Evolutionary conservation across 139 green algal species (phyloP).

Genomic region (Volvox reticuliferus): DNA sequence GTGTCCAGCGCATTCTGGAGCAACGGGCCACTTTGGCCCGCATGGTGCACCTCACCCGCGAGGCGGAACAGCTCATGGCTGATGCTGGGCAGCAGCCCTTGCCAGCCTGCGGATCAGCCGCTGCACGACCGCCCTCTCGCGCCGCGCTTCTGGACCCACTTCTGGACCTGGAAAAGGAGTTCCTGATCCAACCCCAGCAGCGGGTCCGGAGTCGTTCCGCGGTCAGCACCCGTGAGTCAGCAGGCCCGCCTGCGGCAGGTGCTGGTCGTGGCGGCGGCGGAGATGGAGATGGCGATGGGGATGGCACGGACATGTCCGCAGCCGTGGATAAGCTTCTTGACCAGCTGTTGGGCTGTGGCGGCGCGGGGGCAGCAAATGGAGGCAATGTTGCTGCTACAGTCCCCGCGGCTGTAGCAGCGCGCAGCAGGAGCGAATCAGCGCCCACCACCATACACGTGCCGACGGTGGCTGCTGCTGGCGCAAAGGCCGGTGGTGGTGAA

Average conservation of each 20-base stretch:
- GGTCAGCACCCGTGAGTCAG: not conserved
- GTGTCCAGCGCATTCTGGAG: not conserved
- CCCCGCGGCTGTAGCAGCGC: not conserved
- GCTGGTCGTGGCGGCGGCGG: not conserved
- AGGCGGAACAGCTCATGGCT: not conserved
- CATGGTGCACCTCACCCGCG: constrained; percentile 7
- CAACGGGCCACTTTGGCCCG: constrained; percentile 10
- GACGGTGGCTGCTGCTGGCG: not conserved
- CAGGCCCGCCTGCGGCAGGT: not conserved
- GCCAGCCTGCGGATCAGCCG: not conserved
- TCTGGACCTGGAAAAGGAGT: not conserved
- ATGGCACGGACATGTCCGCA: not conserved
- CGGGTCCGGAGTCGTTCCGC: not conserved
- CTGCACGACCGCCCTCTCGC: not conserved
- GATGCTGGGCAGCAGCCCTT: not conserved
- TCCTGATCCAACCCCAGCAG: not conserved
- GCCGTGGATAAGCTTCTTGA: constrained; percentile 1
- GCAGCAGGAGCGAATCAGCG: not conserved
- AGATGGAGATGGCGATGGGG: not conserved
- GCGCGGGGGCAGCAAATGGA: not conserved
- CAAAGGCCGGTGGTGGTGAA: not conserved
- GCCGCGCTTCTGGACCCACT: constrained; percentile 15
- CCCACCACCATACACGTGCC: not conserved
- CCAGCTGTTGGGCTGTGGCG: not conserved
- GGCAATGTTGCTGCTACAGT: not conserved